These are phyloP conservation scores for Candida lessepsii DNA, from an alignment of 805 yeast genomes.

Conservation along the genomic window DNA sequence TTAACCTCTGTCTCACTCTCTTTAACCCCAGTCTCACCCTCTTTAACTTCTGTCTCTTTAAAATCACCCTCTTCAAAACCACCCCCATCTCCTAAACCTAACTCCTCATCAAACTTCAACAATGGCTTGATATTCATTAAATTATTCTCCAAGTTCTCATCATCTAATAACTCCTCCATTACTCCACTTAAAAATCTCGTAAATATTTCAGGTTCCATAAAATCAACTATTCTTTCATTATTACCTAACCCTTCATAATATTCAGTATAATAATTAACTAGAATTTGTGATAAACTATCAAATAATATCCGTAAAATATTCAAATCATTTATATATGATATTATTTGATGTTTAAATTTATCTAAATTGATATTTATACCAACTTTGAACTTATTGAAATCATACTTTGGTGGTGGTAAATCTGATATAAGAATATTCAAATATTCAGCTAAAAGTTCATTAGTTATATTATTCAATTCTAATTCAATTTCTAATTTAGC, in stretches of 20 bases:
- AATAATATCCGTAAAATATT: conserved; percentile 36
- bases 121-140: conserved; percentile 15
- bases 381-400: conserved; percentile 37
- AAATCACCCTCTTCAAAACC: no score
- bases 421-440: conserved; percentile 38
- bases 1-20: no score
- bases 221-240: conserved; percentile 26
- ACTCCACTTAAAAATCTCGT: conserved; percentile 13
- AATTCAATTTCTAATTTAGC: conserved; percentile 68
- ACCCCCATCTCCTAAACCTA: no score
- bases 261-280: conserved; percentile 32
- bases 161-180: conserved; percentile 17
- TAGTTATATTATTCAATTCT: conserved; percentile 69
- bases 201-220: conserved; percentile 28
- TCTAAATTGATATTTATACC: conserved; percentile 57
- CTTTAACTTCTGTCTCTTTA: no score
- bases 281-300: conserved; percentile 41
- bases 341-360: conserved; percentile 50
- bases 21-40: no score
- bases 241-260: conserved; percentile 21
- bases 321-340: conserved; percentile 54
- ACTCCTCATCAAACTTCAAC: conserved; percentile 15
- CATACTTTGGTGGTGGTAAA: neutral
- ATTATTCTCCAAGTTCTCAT: conserved; percentile 12
- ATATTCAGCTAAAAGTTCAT: conserved; percentile 58